phyloP scores from a whole-genome alignment of 2,329 filamentous ascomycete genomes.

The Teratosphaeria nubilosa region DNA sequence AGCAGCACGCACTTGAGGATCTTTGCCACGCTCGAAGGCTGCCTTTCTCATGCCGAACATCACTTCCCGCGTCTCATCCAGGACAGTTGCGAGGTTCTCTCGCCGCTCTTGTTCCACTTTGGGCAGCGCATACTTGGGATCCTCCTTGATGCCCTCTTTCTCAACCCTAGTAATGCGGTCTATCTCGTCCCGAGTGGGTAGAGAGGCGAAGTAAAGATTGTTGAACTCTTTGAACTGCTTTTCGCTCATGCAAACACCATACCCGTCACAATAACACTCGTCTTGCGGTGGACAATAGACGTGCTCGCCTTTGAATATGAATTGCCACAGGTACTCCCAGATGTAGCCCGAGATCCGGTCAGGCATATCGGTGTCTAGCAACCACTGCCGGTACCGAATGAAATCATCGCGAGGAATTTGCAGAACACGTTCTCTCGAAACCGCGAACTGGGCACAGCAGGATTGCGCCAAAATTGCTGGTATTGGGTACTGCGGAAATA shows the following conservation, averaged over 20 bases:
- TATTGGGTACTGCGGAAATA: slow-evolving; percentile 30
- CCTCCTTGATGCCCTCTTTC: background rate
- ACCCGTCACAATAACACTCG: background rate
- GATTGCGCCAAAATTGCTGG: slow-evolving; percentile 8
- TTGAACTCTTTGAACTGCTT: background rate
- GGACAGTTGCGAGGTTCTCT: background rate
- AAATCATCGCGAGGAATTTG: slow-evolving; percentile 25
- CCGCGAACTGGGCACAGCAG: slow-evolving; percentile 25
- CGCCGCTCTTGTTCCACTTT: background rate
- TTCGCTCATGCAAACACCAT: background rate
- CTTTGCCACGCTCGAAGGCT: background rate
- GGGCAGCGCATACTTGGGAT: background rate
- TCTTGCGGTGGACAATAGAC: background rate
- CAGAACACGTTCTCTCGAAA: slow-evolving; percentile 19
- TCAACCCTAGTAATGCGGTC: background rate
- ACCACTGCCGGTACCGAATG: slow-evolving; percentile 13
- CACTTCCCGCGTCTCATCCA: background rate
- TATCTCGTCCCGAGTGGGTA: background rate
- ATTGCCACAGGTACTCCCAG: background rate
- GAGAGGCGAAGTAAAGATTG: background rate
- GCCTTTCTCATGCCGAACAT: background rate
- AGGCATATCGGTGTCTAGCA: background rate
- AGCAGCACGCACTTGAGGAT: background rate
- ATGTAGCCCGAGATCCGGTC: background rate
- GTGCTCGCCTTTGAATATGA: background rate